phyloP scores from a whole-genome alignment of 108 stramenopile genomes.

The Nitzschia sp. region DNA sequence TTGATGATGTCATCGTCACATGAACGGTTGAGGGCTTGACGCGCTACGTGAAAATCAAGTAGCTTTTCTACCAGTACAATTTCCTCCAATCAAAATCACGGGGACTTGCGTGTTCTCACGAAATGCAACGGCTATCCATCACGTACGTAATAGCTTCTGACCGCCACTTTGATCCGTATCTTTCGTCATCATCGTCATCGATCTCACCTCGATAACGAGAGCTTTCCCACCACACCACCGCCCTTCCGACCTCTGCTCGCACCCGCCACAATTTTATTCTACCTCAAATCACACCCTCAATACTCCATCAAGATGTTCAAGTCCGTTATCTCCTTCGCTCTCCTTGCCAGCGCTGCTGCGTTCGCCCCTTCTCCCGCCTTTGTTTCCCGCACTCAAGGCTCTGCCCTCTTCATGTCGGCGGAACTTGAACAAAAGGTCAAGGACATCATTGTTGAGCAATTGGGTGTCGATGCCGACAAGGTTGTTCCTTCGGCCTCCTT shows the following conservation, averaged over 20 bases:
- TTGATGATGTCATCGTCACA: too few species aligned
- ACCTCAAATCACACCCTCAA: background rate
- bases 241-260: background rate
- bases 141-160: too few species aligned
- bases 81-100: too few species aligned
- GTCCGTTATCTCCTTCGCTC: constrained; percentile 61
- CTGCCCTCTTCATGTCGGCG: constrained; percentile 49
- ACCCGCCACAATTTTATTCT: background rate
- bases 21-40: too few species aligned
- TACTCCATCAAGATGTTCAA: constrained; percentile 49
- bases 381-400: constrained; percentile 34
- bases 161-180: background rate
- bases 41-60: too few species aligned
- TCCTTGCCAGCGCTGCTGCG: constrained; percentile 73
- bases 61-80: too few species aligned
- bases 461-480: constrained; percentile 64
- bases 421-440: constrained; percentile 49
- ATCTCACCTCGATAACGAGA: too few species aligned
- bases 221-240: too few species aligned
- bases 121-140: too few species aligned
- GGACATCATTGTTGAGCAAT: constrained; percentile 52
- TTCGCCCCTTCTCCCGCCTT: constrained; percentile 58
- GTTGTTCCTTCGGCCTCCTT: constrained; percentile 69
- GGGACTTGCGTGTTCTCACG: too few species aligned
- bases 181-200: constrained; percentile 3